Percentiles rank a stretch among this genome's conserved stretches.
These are phyloP conservation scores for Trifolium fragiferum DNA, from an alignment of 306 rosid species.

Conservation along the genomic window DNA sequence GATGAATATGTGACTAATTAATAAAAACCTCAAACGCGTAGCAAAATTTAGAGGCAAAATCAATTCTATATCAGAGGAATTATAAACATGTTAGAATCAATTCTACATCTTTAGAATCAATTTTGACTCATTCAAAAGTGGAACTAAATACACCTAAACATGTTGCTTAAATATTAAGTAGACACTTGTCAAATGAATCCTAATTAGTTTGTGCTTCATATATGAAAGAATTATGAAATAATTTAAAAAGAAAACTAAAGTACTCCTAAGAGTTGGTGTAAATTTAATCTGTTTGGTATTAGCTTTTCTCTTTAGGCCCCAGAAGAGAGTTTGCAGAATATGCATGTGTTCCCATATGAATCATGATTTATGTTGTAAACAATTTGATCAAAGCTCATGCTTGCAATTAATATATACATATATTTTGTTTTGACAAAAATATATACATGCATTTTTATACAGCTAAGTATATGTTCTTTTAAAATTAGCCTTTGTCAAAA, in stretches of 20 bases:
- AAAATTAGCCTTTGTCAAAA: slow-evolving; percentile 30
- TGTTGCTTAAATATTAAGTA: slow-evolving; percentile 29
- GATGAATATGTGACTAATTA: neutral
- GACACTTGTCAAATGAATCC: slow-evolving; percentile 31
- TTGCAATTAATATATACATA: slow-evolving; percentile 1
- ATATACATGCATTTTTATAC: slow-evolving; percentile 1
- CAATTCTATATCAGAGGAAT: too few species aligned
- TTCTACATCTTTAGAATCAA: too few species aligned
- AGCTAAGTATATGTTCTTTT: slow-evolving; percentile 19
- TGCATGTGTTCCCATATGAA: slow-evolving; percentile 43
- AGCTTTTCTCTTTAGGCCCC: slow-evolving; percentile 39
- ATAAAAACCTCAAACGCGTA: slow-evolving; percentile 19
- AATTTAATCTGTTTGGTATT: slow-evolving; percentile 22
- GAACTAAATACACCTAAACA: too few species aligned
- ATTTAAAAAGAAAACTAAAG: slow-evolving; percentile 27
- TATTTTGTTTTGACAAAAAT: too few species aligned
- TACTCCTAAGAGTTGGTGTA: slow-evolving; percentile 38
- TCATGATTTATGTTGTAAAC: slow-evolving; percentile 39
- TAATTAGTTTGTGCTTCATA: slow-evolving; percentile 37
- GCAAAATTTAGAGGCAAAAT: too few species aligned
- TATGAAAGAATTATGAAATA: slow-evolving; percentile 42
- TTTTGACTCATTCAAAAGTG: too few species aligned
- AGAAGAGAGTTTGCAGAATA: slow-evolving; percentile 30
- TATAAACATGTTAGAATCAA: too few species aligned
- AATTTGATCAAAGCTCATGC: slow-evolving; percentile 39